A percentile compares a stretch with the other conserved stretches of the same genome.
Conservation (phyloP, 441 rosid genomes). For the Omphalea diandra region DNA sequence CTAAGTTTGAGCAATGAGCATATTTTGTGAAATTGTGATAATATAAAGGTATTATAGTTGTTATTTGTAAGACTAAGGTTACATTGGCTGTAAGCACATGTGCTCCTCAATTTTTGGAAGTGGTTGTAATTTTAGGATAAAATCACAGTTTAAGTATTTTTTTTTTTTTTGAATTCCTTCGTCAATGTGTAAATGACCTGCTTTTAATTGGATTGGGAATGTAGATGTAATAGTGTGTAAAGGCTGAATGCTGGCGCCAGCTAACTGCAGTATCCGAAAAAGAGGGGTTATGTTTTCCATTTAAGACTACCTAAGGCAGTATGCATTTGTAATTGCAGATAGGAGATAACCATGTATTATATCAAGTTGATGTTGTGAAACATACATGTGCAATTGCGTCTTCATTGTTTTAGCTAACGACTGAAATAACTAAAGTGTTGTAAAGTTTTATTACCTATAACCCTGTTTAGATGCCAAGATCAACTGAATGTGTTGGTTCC, state of each 20-base stretch:
- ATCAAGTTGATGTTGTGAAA: neutral
- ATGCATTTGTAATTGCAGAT: neutral
- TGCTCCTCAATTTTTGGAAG: neutral
- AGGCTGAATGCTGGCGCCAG: neutral
- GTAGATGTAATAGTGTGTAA: neutral
- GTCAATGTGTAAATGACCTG: neutral
- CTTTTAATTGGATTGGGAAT: neutral
- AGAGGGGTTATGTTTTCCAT: neutral
- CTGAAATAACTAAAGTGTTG: neutral
- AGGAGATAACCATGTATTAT: neutral
- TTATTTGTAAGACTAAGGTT: neutral
- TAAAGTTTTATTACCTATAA: neutral
- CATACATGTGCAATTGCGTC: neutral
- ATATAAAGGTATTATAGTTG: neutral
- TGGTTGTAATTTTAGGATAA: neutral
- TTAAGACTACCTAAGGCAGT: neutral
- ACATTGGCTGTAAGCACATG: neutral
- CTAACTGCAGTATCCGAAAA: neutral
- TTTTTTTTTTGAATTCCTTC: neutral
- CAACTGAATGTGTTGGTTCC: neutral
- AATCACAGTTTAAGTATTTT: neutral
- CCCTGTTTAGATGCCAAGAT: neutral
- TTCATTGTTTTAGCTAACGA: neutral
- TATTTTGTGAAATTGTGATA: neutral
- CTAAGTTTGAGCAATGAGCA: neutral